Base-by-base conservation (phyloP, 768 basidiomycete species). In the Lanmaoa pseudosensibilis region DNA sequence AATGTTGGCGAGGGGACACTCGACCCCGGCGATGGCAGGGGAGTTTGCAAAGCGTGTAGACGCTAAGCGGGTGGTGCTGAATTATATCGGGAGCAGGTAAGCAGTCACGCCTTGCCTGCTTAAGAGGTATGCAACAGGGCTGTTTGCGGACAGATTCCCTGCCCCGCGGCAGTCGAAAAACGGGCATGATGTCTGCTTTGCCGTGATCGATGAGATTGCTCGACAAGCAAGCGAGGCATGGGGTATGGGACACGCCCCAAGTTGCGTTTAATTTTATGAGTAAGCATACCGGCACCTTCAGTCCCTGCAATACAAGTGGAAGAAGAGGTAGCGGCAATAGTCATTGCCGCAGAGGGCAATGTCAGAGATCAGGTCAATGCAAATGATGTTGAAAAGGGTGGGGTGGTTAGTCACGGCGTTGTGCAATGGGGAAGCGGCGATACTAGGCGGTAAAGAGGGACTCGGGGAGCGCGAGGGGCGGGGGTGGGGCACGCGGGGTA, bases 21-120 rank as follows among this genome's bases (percentile, higher is more conserved):
- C 90, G 15, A 85, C 86, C 0, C 87, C 92, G 4, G 76, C 74
- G 34, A 88, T 88, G 82, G 93, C 91, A 2, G 92, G 92, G 9
- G 73, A 67, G 16, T 92, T 93, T 65, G 90, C 92, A 6, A 83
- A 78, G 54, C 66, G 60, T 3, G 77, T 88, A 48, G 76, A 78
- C 1, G 88, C 91, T 21, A 70, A 81, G 65, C 74, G 76, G 44
- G 73, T 94, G 8, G 80, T 88, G 21, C 68, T 94, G 46, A 94
- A 94, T 68, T 92, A 94, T 68, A 84, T 94, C 33, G 84, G 89
- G 56, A 75, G 77, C 51, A 79, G 86, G 88, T 90, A 57, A 57
- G 78, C 12, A 36, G 25, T 32, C 13, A 5, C 30, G 34, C 10
- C 1, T 52, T 34, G 37, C n/a, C 50, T 37, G 47, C 18, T 45